Evolutionary conservation across 2,329 filamentous ascomycete species (phyloP).

Genomic region (Neocatenulostroma microsporum): DNA sequence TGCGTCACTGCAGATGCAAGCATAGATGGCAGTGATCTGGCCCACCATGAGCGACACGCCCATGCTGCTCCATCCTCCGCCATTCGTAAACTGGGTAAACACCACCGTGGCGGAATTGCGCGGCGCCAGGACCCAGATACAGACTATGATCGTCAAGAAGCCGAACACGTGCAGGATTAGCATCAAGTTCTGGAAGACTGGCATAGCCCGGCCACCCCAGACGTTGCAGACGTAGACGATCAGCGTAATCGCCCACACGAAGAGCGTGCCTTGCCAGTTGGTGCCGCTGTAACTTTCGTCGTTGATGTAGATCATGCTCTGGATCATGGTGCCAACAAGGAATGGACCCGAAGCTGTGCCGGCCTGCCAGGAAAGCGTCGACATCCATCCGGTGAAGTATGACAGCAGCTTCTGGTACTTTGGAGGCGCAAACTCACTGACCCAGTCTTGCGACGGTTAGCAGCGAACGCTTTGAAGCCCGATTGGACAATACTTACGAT

Average conservation of each 20-base stretch:
- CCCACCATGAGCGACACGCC: slow-evolving; percentile 41
- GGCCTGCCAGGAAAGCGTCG: slow-evolving; percentile 1
- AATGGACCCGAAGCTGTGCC: neutral
- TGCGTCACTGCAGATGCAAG: slow-evolving; percentile 12
- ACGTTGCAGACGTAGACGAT: slow-evolving; percentile 1
- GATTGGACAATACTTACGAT: too few species aligned
- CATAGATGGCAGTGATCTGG: slow-evolving; percentile 13
- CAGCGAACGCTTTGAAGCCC: too few species aligned
- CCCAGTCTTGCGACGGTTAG: slow-evolving; percentile 17
- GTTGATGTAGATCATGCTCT: slow-evolving; percentile 29
- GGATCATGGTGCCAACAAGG: neutral
- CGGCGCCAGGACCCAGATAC: slow-evolving; percentile 29
- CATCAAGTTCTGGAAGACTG: neutral
- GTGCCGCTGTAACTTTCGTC: slow-evolving; percentile 35
- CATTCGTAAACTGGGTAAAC: slow-evolving; percentile 39
- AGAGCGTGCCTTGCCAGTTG: slow-evolving; percentile 9
- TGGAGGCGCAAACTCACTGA: slow-evolving; percentile 35
- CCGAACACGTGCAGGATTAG: neutral
- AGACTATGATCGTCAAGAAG: slow-evolving; percentile 35
- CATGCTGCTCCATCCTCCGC: slow-evolving; percentile 37
- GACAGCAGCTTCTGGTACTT: slow-evolving; percentile 36
- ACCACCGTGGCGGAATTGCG: neutral
- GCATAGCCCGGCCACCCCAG: neutral
- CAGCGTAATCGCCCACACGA: neutral
- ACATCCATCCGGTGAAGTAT: slow-evolving; percentile 24